phyloP scores from a whole-genome alignment of 495 filamentous ascomycete species.

The Haplographium delicatum region DNA sequence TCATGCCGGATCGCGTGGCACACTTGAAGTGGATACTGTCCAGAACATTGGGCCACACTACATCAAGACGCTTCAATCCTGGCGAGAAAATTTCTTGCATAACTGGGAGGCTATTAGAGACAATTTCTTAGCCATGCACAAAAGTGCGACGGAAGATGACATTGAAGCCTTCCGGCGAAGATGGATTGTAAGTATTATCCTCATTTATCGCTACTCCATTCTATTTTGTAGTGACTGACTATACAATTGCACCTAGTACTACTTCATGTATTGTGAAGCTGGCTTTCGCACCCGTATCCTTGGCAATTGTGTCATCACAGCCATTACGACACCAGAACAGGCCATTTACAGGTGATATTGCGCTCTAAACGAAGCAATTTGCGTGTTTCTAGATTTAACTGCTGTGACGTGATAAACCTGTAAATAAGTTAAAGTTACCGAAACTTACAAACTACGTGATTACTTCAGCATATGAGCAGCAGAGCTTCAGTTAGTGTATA shows the following conservation, averaged over 20 bases:
- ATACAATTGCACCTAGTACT: background rate
- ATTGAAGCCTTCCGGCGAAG: slow-evolving; percentile 4
- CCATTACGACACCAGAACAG: background rate
- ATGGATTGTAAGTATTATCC: background rate
- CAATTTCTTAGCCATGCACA: background rate
- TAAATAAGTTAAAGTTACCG: background rate
- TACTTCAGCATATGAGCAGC: background rate
- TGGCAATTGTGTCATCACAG: background rate
- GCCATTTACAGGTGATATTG: background rate
- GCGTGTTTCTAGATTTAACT: background rate
- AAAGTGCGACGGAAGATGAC: background rate
- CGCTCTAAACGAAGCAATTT: background rate
- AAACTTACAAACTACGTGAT: background rate
- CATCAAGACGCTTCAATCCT: background rate
- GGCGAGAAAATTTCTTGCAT: slow-evolving; percentile 1
- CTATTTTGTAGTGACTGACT: background rate
- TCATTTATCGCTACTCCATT: background rate
- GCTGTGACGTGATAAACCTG: background rate
- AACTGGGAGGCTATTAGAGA: background rate
- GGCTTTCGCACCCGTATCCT: background rate
- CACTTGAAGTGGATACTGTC: background rate
- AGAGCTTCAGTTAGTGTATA: background rate
- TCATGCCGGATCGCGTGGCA: background rate
- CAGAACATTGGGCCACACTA: slow-evolving; percentile 8
- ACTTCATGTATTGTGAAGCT: slow-evolving; percentile 8